Evolutionary conservation across 116 monocot species (phyloP).

Genomic region (Trichopus zeylanicus): DNA sequence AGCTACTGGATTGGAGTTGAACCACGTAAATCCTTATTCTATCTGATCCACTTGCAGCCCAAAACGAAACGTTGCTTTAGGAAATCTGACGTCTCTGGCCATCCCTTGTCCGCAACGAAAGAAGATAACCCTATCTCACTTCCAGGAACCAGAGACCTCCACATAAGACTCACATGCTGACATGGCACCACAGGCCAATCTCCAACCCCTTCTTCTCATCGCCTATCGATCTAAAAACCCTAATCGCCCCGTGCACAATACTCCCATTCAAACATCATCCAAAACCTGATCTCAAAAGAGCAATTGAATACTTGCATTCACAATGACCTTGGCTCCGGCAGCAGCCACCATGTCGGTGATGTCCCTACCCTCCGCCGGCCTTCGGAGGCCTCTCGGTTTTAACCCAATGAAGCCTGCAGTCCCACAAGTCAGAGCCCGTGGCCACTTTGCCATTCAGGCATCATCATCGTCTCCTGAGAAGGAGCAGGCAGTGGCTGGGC

Average conservation of each 20-base stretch:
- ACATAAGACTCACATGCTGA: slow-evolving; percentile 18
- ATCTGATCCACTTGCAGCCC: too few relatives aligned
- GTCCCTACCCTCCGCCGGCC: slow-evolving; percentile 6
- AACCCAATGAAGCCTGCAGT: not conserved
- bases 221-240: not conserved
- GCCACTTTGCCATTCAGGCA: slow-evolving; percentile 8
- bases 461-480: too few relatives aligned
- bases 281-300: too few relatives aligned
- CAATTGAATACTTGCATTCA: not conserved
- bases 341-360: slow-evolving; percentile 17
- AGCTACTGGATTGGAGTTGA: too few relatives aligned
- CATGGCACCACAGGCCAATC: slow-evolving; percentile 12
- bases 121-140: slow-evolving; percentile 32
- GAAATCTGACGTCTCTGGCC: too few relatives aligned
- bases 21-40: too few relatives aligned
- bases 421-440: not conserved
- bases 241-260: not conserved
- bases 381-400: slow-evolving; percentile 5
- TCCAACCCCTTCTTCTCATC: slow-evolving; percentile 1
- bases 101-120: too few relatives aligned
- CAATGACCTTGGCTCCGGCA: slow-evolving; percentile 15
- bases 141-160: slow-evolving; percentile 6
- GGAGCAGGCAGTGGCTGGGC: slow-evolving; percentile 47
- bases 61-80: too few relatives aligned
- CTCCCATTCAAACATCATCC: not conserved